Evolutionary conservation across 192 early-diverging fungal species (phyloP), one percentile per base, ranked within the genome.

Genomic region (Backusella liffmaniae): DNA sequence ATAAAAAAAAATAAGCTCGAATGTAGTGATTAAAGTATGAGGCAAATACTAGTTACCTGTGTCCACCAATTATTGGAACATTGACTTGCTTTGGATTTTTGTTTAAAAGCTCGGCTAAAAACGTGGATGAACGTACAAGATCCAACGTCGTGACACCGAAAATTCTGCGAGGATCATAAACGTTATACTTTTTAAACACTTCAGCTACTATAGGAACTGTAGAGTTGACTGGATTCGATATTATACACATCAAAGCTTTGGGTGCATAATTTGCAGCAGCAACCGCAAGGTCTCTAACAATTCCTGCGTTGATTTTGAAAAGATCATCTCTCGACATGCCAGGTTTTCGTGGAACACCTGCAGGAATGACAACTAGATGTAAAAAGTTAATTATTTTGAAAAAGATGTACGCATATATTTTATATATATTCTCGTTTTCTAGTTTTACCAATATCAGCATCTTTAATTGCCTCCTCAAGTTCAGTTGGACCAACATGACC

Each of bases 321-420:
- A 99, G 87, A 75, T 99, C 97, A 81, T 99, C 96, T 82, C 97
- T 94, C 77, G 96, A 96, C 97, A 99, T 99, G 69, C 96, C 97
- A 72, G 96, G 97, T 92, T 99, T 99, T 82, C 97, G 92, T 72
- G 97, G 97, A 18, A 99, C 94, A 82, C 97, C 96, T 72, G 96
- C 97, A 26, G 98, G 98, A 79, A 99, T 98, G 66, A 99, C 94
- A 72, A 99, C 93, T 77, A 53, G 95, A 70, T n/a, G 21, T 9
- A 66, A 72, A 44, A 66, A 36, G 13, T 39, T 39, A 39, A 41
- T 69, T n/a, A 62, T 23, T 74, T 3, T 68, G 74, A 7, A 59
- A 59, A 23, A 26, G 1, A 59, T 59, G 21, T 59, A 10, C 23
- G 10, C 0, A 26, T 21, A 9, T 1, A 59, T 59, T 23, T 26